Percentiles rank a stretch among this genome's conserved stretches.
These are phyloP conservation scores for Tolypocladium cylindrosporum DNA, from an alignment of 2,329 filamentous ascomycete genomes.

Conservation along the genomic window DNA sequence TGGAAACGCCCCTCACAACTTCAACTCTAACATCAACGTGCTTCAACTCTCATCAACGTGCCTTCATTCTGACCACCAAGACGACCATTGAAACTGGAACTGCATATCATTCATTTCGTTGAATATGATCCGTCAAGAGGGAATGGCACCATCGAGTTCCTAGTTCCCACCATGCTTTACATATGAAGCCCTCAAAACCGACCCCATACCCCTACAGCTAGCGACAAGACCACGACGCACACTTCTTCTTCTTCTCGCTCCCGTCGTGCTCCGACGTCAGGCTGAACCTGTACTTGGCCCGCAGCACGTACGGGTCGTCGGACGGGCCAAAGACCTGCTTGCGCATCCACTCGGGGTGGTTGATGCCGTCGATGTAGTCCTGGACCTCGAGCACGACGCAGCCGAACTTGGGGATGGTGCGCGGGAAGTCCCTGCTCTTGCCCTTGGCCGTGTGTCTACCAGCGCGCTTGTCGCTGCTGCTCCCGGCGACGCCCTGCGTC, in stretches of 20 bases:
- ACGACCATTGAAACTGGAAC: not conserved
- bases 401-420: constrained; percentile 63
- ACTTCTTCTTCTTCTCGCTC: not conserved
- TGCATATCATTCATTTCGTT: not conserved
- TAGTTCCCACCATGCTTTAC: not conserved
- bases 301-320: constrained; percentile 49
- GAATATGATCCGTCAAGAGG: too few species aligned
- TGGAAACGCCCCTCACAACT: not conserved
- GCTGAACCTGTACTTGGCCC: constrained; percentile 52
- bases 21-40: not conserved
- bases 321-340: constrained; percentile 53
- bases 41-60: too few species aligned
- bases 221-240: not conserved
- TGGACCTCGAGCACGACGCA: constrained; percentile 88
- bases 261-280: constrained; percentile 18
- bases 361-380: constrained; percentile 91
- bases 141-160: too few species aligned
- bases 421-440: constrained; percentile 37
- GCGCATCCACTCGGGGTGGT: constrained; percentile 80
- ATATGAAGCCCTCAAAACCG: not conserved
- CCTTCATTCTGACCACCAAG: not conserved
- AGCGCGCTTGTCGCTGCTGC: not conserved
- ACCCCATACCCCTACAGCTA: not conserved
- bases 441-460: constrained; percentile 10
- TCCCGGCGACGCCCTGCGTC: constrained; percentile 51